Conservation (phyloP, 805 yeast genomes). For the Aciculoconidium aculeatum region DNA sequence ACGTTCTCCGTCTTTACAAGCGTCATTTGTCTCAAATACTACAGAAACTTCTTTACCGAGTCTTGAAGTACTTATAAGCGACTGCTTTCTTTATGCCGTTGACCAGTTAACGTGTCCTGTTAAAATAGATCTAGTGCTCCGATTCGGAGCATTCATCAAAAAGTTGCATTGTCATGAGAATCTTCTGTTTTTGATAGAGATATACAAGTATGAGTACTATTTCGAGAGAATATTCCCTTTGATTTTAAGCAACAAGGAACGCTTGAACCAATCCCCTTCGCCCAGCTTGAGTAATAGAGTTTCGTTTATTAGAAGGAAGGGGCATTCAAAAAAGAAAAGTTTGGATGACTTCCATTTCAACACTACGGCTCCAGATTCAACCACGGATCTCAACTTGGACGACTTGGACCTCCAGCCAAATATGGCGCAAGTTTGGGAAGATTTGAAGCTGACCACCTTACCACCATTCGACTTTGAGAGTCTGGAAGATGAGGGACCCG, state of each 20-base stretch:
- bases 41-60: constrained; percentile 7
- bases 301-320: too few relatives aligned
- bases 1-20: too few relatives aligned
- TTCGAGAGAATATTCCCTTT: constrained; percentile 24
- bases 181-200: constrained; percentile 38
- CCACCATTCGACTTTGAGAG: too few relatives aligned
- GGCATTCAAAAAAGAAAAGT: too few relatives aligned
- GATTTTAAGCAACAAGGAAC: constrained; percentile 2
- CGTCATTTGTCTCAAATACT: too few relatives aligned
- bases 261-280: constrained; percentile 10
- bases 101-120: constrained; percentile 12
- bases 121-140: constrained; percentile 13
- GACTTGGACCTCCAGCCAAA: constrained; percentile 23
- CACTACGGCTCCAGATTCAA: too few relatives aligned
- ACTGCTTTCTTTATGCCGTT: constrained; percentile 24
- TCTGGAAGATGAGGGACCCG: constrained; percentile 4
- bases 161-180: constrained; percentile 43
- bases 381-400: constrained; percentile 17
- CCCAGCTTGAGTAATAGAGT: too few relatives aligned
- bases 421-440: constrained; percentile 37
- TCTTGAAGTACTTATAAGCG: constrained; percentile 27
- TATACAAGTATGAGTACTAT: constrained; percentile 40
- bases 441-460: too few relatives aligned
- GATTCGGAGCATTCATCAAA: constrained; percentile 29
- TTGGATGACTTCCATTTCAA: too few relatives aligned